Conservation (phyloP, 1,139 yeast genomes). For the Protomyces lactucae-debilis region DNA sequence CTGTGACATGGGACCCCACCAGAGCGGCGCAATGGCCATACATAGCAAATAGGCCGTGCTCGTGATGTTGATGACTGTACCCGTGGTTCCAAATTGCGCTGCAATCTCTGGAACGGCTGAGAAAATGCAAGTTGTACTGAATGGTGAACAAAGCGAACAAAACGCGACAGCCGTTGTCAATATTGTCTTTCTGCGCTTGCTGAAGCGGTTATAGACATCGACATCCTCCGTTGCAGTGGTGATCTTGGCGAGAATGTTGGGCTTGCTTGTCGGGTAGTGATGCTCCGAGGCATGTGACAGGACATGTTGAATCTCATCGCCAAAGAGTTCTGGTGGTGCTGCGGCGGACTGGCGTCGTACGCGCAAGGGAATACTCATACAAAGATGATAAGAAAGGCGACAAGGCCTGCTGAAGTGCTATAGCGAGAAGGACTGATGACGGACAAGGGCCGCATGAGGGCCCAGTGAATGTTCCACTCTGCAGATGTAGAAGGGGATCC, state of each 20-base stretch:
- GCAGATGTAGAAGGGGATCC: too few relatives aligned
- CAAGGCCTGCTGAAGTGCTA: too few relatives aligned
- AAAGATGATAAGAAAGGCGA: background rate
- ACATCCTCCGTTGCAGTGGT: background rate
- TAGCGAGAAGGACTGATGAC: too few relatives aligned
- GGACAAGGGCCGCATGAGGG: too few relatives aligned
- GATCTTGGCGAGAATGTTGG: background rate
- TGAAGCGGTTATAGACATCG: background rate
- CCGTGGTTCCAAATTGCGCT: slow-evolving; percentile 45
- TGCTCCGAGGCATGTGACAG: slow-evolving; percentile 3
- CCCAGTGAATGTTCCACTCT: too few relatives aligned
- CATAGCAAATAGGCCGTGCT: slow-evolving; percentile 49
- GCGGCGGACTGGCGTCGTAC: background rate
- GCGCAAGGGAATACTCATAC: background rate
- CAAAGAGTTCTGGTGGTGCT: background rate
- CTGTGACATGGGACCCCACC: slow-evolving; percentile 49
- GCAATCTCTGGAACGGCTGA: slow-evolving; percentile 53
- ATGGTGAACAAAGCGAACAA: slow-evolving; percentile 8
- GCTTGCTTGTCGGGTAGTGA: background rate
- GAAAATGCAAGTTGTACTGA: slow-evolving; percentile 35
- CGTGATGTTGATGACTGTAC: slow-evolving; percentile 47
- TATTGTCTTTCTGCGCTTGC: background rate
- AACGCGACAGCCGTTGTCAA: slow-evolving; percentile 1
- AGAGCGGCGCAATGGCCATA: slow-evolving; percentile 51
- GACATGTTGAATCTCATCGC: background rate